Conservation (phyloP, 208 protist genomes). For the Tritrichomonas musculus region DNA sequence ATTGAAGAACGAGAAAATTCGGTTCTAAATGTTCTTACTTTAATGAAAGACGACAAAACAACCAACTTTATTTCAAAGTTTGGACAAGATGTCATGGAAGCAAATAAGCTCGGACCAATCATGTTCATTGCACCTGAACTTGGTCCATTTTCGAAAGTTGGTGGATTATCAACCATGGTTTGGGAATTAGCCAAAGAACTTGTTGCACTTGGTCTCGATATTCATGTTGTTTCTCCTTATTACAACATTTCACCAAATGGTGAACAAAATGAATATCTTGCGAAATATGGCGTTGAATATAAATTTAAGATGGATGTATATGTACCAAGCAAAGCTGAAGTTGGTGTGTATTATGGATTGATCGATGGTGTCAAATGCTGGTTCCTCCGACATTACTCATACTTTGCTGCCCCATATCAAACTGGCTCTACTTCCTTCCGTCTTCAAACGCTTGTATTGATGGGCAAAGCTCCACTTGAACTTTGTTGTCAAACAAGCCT, state of each 20-base stretch:
- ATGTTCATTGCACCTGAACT: not conserved
- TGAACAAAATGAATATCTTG: not conserved
- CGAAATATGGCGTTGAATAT: not conserved
- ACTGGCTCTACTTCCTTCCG: not conserved
- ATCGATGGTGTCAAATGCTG: not conserved
- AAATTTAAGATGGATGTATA: not conserved
- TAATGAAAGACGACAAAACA: not conserved
- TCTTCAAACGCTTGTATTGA: not conserved
- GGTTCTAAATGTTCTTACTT: too few species aligned
- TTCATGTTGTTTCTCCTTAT: not conserved
- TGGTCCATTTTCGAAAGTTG: not conserved
- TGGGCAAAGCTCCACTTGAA: not conserved
- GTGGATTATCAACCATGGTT: constrained; percentile 21
- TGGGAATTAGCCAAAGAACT: constrained; percentile 25
- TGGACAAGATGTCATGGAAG: not conserved
- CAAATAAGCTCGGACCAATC: constrained; percentile 9
- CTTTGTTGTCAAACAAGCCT: not conserved
- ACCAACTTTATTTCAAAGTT: not conserved
- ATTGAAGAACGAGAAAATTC: too few species aligned
- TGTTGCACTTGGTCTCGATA: not conserved
- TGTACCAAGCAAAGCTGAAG: not conserved
- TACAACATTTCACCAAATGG: not conserved
- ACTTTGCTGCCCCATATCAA: not conserved
- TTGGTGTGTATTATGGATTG: not conserved
- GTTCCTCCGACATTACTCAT: constrained; percentile 15